Percentiles rank a stretch among this genome's conserved stretches.
These are phyloP conservation scores for Aspergillus carbonarius DNA, from an alignment of 2,329 filamentous ascomycete genomes.

Conservation along the genomic window DNA sequence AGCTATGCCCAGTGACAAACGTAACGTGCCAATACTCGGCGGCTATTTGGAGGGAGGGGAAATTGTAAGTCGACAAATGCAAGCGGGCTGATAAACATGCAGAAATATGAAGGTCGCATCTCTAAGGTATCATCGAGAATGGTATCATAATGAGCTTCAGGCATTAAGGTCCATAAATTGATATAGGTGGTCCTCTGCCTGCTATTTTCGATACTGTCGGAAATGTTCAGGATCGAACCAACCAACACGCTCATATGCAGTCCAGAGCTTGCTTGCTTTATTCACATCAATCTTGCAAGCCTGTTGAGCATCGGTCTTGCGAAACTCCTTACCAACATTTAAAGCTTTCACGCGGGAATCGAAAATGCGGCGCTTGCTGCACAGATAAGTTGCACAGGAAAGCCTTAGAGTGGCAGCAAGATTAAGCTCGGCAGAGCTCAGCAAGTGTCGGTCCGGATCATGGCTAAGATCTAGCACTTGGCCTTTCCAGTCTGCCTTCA, in stretches of 20 bases:
- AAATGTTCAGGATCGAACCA: conserved; percentile 68
- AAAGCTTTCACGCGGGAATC: conserved; percentile 68
- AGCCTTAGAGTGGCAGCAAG: conserved; percentile 78
- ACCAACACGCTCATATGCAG: conserved; percentile 80
- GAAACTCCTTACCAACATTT: conserved; percentile 74
- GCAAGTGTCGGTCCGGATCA: conserved; percentile 67
- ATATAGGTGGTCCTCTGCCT: not conserved
- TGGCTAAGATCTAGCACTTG: conserved; percentile 71
- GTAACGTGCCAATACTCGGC: not conserved
- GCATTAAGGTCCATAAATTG: not conserved
- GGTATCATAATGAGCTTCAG: not conserved
- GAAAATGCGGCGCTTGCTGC: conserved; percentile 91
- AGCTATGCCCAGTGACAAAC: conserved; percentile 9
- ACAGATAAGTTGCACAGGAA: conserved; percentile 83
- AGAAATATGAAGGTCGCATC: conserved; percentile 1
- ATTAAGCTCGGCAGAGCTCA: conserved; percentile 75
- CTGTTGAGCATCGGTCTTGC: conserved; percentile 93
- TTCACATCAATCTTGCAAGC: conserved; percentile 99
- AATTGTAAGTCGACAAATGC: not conserved
- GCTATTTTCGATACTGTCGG: conserved; percentile 39
- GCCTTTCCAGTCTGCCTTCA: conserved; percentile 88
- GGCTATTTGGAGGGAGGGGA: not conserved
- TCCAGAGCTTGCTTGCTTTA: conserved; percentile 91
- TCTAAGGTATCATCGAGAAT: conserved; percentile 11
- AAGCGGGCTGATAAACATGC: not conserved